A percentile compares a stretch with the other conserved stretches of the same genome.
phyloP scores from a whole-genome alignment of 169 alveolate genomes.

The Plasmodium malariae region DNA sequence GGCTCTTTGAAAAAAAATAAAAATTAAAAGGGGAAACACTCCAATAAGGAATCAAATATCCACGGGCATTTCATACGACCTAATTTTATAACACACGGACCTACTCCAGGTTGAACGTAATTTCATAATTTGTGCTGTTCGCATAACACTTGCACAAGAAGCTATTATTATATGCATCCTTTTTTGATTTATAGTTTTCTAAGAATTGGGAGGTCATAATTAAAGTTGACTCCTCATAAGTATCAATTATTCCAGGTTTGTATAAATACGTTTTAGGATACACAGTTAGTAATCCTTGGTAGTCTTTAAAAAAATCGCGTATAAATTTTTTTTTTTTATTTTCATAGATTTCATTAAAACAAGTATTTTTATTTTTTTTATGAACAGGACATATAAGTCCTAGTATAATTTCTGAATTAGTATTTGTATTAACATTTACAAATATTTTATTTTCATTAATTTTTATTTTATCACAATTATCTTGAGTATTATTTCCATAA shows the following conservation, averaged over 20 bases:
- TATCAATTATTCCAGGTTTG: not conserved
- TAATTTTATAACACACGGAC: too few species aligned
- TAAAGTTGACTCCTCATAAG: constrained; percentile 40
- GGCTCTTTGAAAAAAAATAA: too few species aligned
- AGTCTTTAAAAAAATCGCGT: constrained; percentile 39
- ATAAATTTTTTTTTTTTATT: constrained; percentile 39
- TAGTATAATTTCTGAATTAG: not conserved
- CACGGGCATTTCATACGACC: too few species aligned
- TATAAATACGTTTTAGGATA: constrained; percentile 36
- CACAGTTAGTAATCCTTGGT: constrained; percentile 35
- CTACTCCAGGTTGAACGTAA: not conserved
- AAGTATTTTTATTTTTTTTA: constrained; percentile 33
- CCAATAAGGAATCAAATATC: too few species aligned
- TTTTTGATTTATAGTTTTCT: not conserved
- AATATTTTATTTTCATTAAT: constrained; percentile 24
- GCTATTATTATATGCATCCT: not conserved
- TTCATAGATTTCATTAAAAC: constrained; percentile 41
- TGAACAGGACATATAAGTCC: constrained; percentile 42
- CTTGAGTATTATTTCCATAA: not conserved
- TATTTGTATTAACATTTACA: not conserved
- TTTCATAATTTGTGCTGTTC: not conserved
- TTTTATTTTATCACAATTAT: constrained; percentile 14
- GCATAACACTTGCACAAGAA: constrained; percentile 41
- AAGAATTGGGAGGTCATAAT: constrained; percentile 2
- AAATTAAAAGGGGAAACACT: too few species aligned